These are phyloP conservation scores for Ceriops zippeliana DNA, from an alignment of 345 rosid genomes.

Conservation along the genomic window DNA sequence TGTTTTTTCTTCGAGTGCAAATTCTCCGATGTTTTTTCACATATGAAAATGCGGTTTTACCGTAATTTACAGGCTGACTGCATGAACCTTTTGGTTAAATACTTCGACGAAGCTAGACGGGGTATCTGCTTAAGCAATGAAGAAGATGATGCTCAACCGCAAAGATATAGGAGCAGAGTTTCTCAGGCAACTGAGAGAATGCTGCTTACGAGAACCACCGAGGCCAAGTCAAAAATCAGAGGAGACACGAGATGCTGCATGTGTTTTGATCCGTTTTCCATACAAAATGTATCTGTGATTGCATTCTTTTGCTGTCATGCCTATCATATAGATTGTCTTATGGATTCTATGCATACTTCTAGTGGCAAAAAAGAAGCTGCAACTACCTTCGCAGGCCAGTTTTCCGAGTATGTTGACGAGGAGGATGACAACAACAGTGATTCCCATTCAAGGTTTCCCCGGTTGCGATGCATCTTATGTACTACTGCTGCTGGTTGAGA, in stretches of 20 bases:
- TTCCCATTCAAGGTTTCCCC: constrained; percentile 38
- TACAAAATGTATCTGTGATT: constrained; percentile 65
- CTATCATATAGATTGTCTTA: constrained; percentile 76
- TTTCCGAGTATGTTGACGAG: constrained; percentile 39
- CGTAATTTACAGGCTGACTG: constrained; percentile 68
- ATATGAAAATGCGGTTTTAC: constrained; percentile 6
- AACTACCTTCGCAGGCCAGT: constrained; percentile 25
- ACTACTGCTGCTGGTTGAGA: constrained; percentile 82
- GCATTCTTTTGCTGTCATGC: constrained; percentile 96
- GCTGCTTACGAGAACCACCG: constrained; percentile 43
- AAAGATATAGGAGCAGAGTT: constrained; percentile 44
- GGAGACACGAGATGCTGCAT: constrained; percentile 93
- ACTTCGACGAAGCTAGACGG: constrained; percentile 78
- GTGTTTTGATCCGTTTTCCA: constrained; percentile 85
- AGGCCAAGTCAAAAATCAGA: constrained; percentile 78
- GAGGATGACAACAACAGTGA: constrained; percentile 46
- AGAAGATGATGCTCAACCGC: constrained; percentile 56
- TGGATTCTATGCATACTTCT: constrained; percentile 64
- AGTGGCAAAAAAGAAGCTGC: constrained; percentile 35
- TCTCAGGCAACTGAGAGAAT: constrained; percentile 49
- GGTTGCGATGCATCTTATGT: constrained; percentile 83
- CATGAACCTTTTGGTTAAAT: constrained; percentile 83
- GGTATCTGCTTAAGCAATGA: constrained; percentile 68
- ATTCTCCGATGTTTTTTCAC: background rate
- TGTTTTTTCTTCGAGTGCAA: background rate